Base-by-base conservation (phyloP, 2,329 filamentous ascomycete species). In the Didymellaceae sp. region DNA sequence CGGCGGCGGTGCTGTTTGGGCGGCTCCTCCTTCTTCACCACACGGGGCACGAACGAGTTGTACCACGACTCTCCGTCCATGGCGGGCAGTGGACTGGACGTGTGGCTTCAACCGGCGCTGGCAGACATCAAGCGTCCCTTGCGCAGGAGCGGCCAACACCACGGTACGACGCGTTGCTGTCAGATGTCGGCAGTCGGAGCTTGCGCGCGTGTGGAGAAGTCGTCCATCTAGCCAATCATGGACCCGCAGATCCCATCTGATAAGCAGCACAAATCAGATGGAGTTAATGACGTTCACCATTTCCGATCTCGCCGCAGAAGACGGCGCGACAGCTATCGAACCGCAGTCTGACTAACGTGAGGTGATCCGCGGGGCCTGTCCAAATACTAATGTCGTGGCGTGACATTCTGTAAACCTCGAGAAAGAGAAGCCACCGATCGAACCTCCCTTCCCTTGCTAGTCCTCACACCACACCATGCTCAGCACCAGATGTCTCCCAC, bases 41-140 rank as follows among this genome's bases (percentile, higher is more conserved):
- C 74, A 46, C 87, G 84, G 20, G 88, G 83, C 58, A 89, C 84
- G 67, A 90, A 87, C 70, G 82, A 74, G 63, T 74, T 90, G 76
- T 92, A 91, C 89, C 89, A 93, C 22, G 88, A 86, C 73, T 93
- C 89, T 51, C 58, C 62, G 74, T 90, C 90, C 88, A 91, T 91
- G 61, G 59, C 45, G 49, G 47, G 45, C 38, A 30, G 45, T 24
- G 24, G 24, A 25, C 10, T 28, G 26, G n/a, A n/a, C 2, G 31
- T 16, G 48, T 39, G 48, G 43, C 48, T 46, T 46, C 48, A 43
- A 52, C 37, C 32, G 21, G 37, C 30, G 21, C 16, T 37, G 48
- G 38, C 48, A 38, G 32, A 46, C 48, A 46, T 45, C 18, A 31
- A 42, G 42, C 41, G 48, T 46, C 48, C 37, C 42, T 37, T 52